phyloP scores from a whole-genome alignment of 768 basidiomycete genomes.

The Zangia roseola region DNA sequence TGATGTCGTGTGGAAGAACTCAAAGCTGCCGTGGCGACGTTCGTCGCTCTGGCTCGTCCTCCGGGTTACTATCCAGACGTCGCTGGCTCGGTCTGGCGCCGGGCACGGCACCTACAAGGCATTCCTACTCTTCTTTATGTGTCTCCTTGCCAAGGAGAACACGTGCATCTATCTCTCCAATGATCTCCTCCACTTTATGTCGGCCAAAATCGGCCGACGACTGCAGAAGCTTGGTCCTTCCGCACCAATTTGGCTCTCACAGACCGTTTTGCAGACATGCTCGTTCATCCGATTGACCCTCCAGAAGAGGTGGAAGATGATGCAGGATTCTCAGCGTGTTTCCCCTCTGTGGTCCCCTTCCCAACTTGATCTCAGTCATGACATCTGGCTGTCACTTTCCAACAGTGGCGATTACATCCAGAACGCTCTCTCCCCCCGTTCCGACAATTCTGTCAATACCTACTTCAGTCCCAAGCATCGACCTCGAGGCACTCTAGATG shows the following conservation, averaged over 20 bases:
- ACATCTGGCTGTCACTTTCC: conserved; percentile 35
- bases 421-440: conserved; percentile 8
- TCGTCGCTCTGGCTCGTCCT: conserved; percentile 50
- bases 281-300: conserved; percentile 21
- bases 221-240: conserved; percentile 35
- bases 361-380: conserved; percentile 25
- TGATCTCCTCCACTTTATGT: conserved; percentile 38
- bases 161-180: conserved; percentile 13
- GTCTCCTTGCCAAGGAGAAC: conserved; percentile 11
- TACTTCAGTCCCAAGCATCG: conserved; percentile 3
- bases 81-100: conserved; percentile 19
- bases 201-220: conserved; percentile 38
- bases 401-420: conserved; percentile 31
- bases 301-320: conserved; percentile 35
- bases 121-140: conserved; percentile 35
- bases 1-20: conserved; percentile 43
- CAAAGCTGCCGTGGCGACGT: conserved; percentile 46
- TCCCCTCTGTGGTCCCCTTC: conserved; percentile 32
- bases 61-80: conserved; percentile 45
- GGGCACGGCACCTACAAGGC: conserved; percentile 27
- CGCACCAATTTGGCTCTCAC: conserved; percentile 17
- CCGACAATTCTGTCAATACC: background rate
- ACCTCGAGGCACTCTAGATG: conserved; percentile 11
- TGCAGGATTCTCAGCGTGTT: conserved; percentile 27
- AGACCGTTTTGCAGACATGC: conserved; percentile 3